Base-by-base conservation (phyloP, 768 basidiomycete species). In the Sutorius australiensis region DNA sequence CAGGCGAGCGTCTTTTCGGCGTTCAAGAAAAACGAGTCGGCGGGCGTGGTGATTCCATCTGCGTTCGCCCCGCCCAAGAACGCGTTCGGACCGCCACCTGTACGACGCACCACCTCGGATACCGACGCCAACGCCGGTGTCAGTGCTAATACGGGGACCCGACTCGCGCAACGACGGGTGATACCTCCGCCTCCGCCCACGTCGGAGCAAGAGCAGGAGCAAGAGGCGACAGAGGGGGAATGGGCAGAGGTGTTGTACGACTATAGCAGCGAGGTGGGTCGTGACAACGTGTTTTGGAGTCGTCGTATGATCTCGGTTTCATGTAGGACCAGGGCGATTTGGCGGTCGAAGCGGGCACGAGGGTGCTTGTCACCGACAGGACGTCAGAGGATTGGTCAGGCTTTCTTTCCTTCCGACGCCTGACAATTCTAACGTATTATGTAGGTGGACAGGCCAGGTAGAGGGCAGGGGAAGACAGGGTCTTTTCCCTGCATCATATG, bases 181-280 rank as follows among this genome's bases (percentile, higher is more conserved):
- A n/a, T 24, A 4, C 24, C 24, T 24, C 24, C 24, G 24, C 24
- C 24, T 24, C 24, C 11, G 33, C 38, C 39, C 10, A 73, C 73
- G 56, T 63, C 28, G 7, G 42, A 31, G 27, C 13, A 65, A 3
- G 73, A 74, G 56, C 63, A 16, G 7, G 42, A 31, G n/a, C 13
- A 65, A 3, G 73, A 74, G 41, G 74, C 70, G 46, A 61, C 61
- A 9, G 61, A 70, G 33, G 87, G 86, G 5, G 85, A 87, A 55
- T 92, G 89, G 89, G 87, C 81, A 14, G 83, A 90, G 60, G 89
- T 75, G 5, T 59, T 89, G 67, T 92, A 91, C 62, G 88, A 87
- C 54, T 92, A 87, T 71, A 72, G 72, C 39, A 83, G 87, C 46
- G 72, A 73, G 60, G 89, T 89, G 58, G 38, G 61, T 59, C 19